Evolutionary conservation across 257 asterid species (phyloP), one percentile per base, ranked within the genome.

Genomic region (Primulina tabacum): DNA sequence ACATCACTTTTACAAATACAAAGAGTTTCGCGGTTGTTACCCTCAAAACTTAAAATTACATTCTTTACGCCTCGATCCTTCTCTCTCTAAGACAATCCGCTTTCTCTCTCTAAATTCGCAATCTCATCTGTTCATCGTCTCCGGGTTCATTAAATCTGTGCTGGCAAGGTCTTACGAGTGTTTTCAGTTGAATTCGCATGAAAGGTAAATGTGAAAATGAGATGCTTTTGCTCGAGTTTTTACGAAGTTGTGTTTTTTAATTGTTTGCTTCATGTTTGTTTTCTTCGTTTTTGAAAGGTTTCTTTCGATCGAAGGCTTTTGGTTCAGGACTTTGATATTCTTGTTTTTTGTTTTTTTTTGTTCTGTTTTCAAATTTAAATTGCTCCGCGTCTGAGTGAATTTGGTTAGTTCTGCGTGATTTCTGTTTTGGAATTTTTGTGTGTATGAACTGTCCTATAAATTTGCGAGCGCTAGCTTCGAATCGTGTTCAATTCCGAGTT

Each of bases 11-110:
- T 8, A 35, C 40, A 35, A 35, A 35, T 35, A 35, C 40, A 50
- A 65, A 62, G 83, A 56, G 79, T 85, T 85, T 85, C 89, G 87
- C 89, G 89, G 89, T 80, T 82, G 78, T 76, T 75, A 81, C 70
- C 79, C 77, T 70, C 79, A 50, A 38, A 66, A 72, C 62, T 69
- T 62, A 73, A 63, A 77, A 64, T 60, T 59, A 75, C 64, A 53
- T 80, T 73, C 78, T 43, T 78, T 75, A 76, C 70, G 64, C 79
- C 68, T 71, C 82, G 80, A 43, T 81, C 79, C 53, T 12, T 75
- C 81, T 75, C 78, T 80, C 80, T 73, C 83, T 62, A 73, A 53
- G 70, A 60, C 75, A 76, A 83, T 72, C 61, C 64, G 71, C 73
- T 65, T 29, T 67, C 80, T 75, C 82, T 75, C 81, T 77, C 87